These are phyloP conservation scores for Pleurotus eryngii DNA, from an alignment of 768 basidiomycete genomes.

Conservation along the genomic window DNA sequence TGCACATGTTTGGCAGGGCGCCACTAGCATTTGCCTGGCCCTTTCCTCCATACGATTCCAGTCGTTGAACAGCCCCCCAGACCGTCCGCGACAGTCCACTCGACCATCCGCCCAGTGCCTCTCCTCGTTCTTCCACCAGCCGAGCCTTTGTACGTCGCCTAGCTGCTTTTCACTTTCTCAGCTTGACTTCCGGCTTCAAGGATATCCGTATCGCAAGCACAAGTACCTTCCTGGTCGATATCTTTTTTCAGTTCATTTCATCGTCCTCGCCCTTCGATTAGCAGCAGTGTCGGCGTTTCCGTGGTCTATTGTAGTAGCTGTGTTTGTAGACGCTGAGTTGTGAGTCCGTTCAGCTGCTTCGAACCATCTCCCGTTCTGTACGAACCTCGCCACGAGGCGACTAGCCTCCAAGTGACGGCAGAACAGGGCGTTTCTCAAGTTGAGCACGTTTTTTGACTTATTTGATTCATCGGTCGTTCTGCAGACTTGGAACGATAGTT, in stretches of 20 bases:
- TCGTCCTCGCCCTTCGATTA: not conserved
- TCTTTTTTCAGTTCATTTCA: not conserved
- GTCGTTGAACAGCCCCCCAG: constrained; percentile 34
- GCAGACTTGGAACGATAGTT: constrained; percentile 4
- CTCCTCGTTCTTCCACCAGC: constrained; percentile 12
- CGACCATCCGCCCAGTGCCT: constrained; percentile 18
- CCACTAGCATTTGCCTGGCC: constrained; percentile 27
- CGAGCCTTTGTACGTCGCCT: constrained; percentile 5
- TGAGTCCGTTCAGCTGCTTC: not conserved
- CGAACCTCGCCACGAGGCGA: constrained; percentile 37
- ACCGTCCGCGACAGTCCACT: constrained; percentile 39
- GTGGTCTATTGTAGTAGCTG: constrained; percentile 8
- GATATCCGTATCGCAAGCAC: constrained; percentile 1
- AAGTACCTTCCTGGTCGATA: not conserved
- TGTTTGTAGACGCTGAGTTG: constrained; percentile 1
- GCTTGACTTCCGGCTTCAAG: not conserved
- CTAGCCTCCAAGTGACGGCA: constrained; percentile 10
- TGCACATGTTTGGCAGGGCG: constrained; percentile 32
- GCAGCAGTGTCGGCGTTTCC: not conserved
- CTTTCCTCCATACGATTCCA: constrained; percentile 34
- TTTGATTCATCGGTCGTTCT: constrained; percentile 10
- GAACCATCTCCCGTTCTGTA: constrained; percentile 6
- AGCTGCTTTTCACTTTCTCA: not conserved
- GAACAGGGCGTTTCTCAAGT: not conserved
- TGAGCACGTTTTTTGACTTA: not conserved